These are phyloP conservation scores for Leccinum incarnatum DNA, from an alignment of 768 basidiomycete genomes.

Conservation along the genomic window DNA sequence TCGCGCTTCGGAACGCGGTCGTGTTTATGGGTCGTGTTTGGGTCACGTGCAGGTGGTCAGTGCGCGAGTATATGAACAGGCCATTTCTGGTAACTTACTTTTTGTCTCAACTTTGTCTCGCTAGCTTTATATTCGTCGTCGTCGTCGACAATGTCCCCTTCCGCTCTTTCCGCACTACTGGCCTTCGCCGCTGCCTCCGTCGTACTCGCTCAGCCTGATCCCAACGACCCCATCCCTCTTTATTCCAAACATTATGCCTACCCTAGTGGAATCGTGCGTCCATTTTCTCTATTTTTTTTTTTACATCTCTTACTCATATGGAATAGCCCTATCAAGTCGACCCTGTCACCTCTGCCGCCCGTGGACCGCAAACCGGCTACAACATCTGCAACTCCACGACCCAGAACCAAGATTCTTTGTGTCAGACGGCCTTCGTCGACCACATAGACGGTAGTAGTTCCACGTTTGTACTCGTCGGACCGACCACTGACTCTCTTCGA, in stretches of 20 bases:
- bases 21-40: conserved; percentile 27
- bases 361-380: conserved; percentile 63
- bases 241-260: conserved; percentile 45
- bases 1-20: not conserved
- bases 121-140: not conserved
- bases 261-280: conserved; percentile 43
- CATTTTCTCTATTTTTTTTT: not conserved
- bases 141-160: conserved; percentile 31
- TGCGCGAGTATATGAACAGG: conserved; percentile 23
- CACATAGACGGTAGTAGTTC: conserved; percentile 38
- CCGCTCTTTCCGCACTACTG: conserved; percentile 40
- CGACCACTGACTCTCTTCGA: conserved; percentile 20
- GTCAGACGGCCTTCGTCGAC: conserved; percentile 72
- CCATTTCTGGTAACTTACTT: too few relatives aligned
- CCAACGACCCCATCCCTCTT: conserved; percentile 46
- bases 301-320: not conserved
- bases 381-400: conserved; percentile 69
- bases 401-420: conserved; percentile 55
- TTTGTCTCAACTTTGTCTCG: not conserved
- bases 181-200: conserved; percentile 32
- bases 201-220: conserved; percentile 32
- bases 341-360: conserved; percentile 35
- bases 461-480: not conserved
- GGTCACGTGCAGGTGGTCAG: conserved; percentile 29
- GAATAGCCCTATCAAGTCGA: conserved; percentile 52